Conservation (phyloP, 768 basidiomycete genomes). For the Serpula lacrymans region DNA sequence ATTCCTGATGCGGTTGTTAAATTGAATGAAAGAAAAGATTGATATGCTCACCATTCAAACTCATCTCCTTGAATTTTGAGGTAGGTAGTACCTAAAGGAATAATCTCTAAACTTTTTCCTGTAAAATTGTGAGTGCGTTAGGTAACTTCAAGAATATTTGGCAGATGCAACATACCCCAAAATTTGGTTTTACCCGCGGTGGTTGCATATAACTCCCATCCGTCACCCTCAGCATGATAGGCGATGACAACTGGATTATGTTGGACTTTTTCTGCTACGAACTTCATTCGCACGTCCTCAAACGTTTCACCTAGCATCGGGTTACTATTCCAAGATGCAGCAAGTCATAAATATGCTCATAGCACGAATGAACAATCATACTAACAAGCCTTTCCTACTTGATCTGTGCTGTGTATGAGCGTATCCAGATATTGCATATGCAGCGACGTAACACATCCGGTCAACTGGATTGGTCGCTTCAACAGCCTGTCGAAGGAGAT, state of each 20-base stretch:
- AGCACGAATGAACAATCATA: conserved; percentile 13
- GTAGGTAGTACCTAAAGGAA: conserved; percentile 70
- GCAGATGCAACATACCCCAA: conserved; percentile 60
- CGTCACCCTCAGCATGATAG: conserved; percentile 76
- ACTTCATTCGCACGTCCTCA: conserved; percentile 76
- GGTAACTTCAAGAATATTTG: conserved; percentile 16
- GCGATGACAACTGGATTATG: conserved; percentile 85
- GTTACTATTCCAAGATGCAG: conserved; percentile 49
- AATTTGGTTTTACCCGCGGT: conserved; percentile 86
- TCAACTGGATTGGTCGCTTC: conserved; percentile 54
- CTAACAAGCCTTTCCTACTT: conserved; percentile 86
- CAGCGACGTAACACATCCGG: conserved; percentile 73
- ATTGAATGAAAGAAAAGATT: conserved; percentile 1
- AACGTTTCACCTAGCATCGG: conserved; percentile 89
- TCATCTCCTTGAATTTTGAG: conserved; percentile 64
- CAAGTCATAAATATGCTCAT: conserved; percentile 1
- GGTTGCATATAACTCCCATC: conserved; percentile 74
- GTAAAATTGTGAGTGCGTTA: too few species aligned
- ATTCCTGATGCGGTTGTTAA: conserved; percentile 46
- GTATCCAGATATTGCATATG: conserved; percentile 83
- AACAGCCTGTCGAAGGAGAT: conserved; percentile 65
- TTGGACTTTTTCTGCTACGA: conserved; percentile 84
- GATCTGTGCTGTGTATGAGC: conserved; percentile 77
- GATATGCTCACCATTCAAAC: conserved; percentile 61
- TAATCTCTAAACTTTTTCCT: conserved; percentile 91